phyloP scores from a whole-genome alignment of 306 rosid species.

The Cucumis hystrix region DNA sequence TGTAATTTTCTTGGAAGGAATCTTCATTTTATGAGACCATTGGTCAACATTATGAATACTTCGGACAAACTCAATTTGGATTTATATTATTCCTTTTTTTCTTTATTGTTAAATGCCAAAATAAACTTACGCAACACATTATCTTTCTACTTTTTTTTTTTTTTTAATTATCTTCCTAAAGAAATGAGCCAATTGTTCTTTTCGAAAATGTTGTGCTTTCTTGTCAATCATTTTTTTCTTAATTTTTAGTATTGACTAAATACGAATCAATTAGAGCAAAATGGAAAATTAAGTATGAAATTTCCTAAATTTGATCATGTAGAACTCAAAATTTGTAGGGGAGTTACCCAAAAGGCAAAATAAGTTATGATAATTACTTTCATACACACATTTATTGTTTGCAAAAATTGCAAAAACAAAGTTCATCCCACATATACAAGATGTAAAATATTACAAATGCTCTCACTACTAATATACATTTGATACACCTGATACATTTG shows the following conservation, averaged over 20 bases:
- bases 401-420: too few relatives aligned
- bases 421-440: too few relatives aligned
- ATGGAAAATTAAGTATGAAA: not conserved
- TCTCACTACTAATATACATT: too few relatives aligned
- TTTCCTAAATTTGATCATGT: not conserved
- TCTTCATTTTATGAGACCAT: not conserved
- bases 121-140: too few relatives aligned
- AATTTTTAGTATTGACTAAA: not conserved
- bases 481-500: too few relatives aligned
- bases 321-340: too few relatives aligned
- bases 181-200: not conserved
- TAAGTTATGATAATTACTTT: too few relatives aligned
- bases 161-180: not conserved
- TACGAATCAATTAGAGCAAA: not conserved
- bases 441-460: too few relatives aligned
- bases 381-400: too few relatives aligned
- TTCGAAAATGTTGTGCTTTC: not conserved
- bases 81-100: not conserved
- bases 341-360: too few relatives aligned
- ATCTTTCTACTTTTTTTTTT: not conserved
- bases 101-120: not conserved
- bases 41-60: not conserved
- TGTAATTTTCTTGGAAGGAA: not conserved
- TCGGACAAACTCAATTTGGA: not conserved
- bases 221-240: not conserved